Base-by-base conservation (phyloP, 139 green algal genomes). In the Picochlorum costavermella region DNA sequence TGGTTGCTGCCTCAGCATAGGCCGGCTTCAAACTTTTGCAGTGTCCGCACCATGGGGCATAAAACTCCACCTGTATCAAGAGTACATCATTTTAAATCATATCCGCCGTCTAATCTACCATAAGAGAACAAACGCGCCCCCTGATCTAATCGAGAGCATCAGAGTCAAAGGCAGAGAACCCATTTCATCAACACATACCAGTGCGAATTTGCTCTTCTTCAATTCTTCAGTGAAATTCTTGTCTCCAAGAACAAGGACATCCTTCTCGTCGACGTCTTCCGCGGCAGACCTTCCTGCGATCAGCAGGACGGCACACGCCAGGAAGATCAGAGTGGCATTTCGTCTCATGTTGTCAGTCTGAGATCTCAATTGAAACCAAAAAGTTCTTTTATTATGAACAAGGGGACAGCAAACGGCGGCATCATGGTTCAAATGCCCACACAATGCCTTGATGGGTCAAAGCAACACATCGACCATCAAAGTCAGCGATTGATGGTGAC, bases 31-130 rank as follows among this genome's bases (percentile, higher is more conserved):
- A 69, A 20, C 61, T 76, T 82, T 91, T 82, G 71, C 84, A 91
- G 65, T 91, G 84, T 25, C 83, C 83, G 69, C 84, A 91, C 84
- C 84, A 91, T 4, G 84, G 84, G 4, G 84, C 84, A 48, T 88
- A 88, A 67, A 88, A 90, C 69, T 86, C 79, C 9, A 89, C 83
- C 78, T 86, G 71, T 49, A 67, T 17, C 11, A n/a, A n/a, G n/a
- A n/a, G n/a, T n/a, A n/a, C n/a, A n/a, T n/a, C n/a, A n/a, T n/a
- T n/a, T 40, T 40, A 1, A 40, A 40, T 40, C 33, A 40, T 9
- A 40, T 40, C 33, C 10, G 33, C 6, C 33, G 8, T 9, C 33
- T 40, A 12, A 9, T 40, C 33, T 40, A 40, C 33, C 33, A 40
- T 9, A 40, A 40, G 33, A 9, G 33, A 40, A 40, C 33, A 40